phyloP scores from a whole-genome alignment of 805 yeast species.

The Kazachstania viticola region DNA sequence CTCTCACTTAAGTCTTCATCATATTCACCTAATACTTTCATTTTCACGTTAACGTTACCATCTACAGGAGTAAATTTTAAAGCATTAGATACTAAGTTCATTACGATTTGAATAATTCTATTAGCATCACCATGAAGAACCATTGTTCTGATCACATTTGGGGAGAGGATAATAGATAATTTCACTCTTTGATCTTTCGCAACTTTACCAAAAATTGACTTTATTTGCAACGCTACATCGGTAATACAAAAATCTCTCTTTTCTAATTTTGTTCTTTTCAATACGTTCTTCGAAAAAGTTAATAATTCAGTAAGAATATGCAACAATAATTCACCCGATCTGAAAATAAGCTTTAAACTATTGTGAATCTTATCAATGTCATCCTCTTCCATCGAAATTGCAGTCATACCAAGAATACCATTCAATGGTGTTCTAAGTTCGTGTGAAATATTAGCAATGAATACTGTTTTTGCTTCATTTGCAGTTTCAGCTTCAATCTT shows the following conservation, averaged over 20 bases:
- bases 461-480: constrained; percentile 90
- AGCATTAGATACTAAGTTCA: constrained; percentile 86
- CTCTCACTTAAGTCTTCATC: constrained; percentile 40
- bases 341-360: constrained; percentile 68
- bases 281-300: constrained; percentile 81
- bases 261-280: constrained; percentile 74
- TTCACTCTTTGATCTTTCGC: constrained; percentile 69
- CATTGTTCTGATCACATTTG: constrained; percentile 48
- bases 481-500: constrained; percentile 88
- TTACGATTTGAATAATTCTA: constrained; percentile 80
- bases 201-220: constrained; percentile 72
- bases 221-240: constrained; percentile 77
- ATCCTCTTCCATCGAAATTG: constrained; percentile 81
- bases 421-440: constrained; percentile 92
- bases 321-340: constrained; percentile 81
- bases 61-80: constrained; percentile 86
- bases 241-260: constrained; percentile 66
- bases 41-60: constrained; percentile 61
- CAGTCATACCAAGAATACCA: constrained; percentile 93
- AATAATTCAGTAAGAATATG: constrained; percentile 84
- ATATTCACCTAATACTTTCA: constrained; percentile 59
- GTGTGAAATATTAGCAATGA: constrained; percentile 85
- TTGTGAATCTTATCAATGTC: constrained; percentile 58
- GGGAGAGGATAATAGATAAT: constrained; percentile 49
- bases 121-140: constrained; percentile 80